Percentiles rank a stretch among this genome's conserved stretches.
These are phyloP conservation scores for Letharia columbiana DNA, from an alignment of 495 filamentous ascomycete genomes.

Conservation along the genomic window DNA sequence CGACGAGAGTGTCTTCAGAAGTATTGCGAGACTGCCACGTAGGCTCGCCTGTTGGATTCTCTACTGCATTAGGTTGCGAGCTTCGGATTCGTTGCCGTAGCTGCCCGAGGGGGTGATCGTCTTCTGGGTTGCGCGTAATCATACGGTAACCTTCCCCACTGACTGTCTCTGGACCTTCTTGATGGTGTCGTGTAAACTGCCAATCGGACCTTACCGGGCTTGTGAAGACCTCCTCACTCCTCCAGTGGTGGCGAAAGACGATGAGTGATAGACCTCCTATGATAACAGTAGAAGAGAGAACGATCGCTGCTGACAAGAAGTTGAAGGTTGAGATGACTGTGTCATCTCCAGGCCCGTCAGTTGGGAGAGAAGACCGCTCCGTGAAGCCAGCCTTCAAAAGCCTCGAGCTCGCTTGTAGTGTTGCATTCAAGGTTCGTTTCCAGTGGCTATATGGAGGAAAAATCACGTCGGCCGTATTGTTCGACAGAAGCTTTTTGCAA, in stretches of 20 bases:
- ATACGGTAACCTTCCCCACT: not conserved
- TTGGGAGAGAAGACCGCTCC: not conserved
- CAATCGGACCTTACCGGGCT: constrained; percentile 8
- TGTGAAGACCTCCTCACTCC: not conserved
- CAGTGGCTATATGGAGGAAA: not conserved
- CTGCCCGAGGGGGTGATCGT: not conserved
- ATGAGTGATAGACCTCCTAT: constrained; percentile 1
- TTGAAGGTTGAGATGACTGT: not conserved
- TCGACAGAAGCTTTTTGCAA: constrained; percentile 1
- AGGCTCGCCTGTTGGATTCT: not conserved
- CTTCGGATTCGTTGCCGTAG: constrained; percentile 7
- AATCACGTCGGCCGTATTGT: not conserved
- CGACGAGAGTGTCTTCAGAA: constrained; percentile 11
- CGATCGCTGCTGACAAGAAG: not conserved
- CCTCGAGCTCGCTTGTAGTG: not conserved
- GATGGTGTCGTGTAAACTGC: constrained; percentile 3
- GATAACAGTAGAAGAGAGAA: not conserved
- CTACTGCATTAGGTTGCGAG: not conserved
- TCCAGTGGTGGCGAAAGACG: constrained; percentile 3
- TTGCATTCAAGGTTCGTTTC: not conserved
- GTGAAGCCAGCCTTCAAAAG: not conserved
- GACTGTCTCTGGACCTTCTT: constrained; percentile 7
- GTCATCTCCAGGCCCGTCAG: not conserved
- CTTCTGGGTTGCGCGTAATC: constrained; percentile 4
- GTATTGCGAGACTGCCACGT: constrained; percentile 5